Percentiles rank a stretch among this genome's conserved stretches.
Evolutionary conservation across 768 basidiomycete species (phyloP).

Genomic region (Leucocoprinus birnbaumii): DNA sequence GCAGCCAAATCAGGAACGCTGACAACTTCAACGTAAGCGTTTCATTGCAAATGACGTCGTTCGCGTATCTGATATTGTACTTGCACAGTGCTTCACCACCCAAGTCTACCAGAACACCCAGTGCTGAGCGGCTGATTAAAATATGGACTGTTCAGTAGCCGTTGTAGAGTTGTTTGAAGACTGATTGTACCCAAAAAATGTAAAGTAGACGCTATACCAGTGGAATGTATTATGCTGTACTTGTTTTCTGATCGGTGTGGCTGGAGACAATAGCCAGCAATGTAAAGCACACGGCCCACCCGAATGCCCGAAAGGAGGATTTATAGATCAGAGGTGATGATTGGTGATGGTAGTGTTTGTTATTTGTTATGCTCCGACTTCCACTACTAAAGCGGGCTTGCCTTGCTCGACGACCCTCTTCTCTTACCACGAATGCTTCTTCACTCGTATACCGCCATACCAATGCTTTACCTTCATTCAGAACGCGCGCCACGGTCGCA

Average conservation of each 20-base stretch:
- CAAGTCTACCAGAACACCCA: slow-evolving; percentile 39
- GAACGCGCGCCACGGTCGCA: neutral
- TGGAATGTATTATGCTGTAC: neutral
- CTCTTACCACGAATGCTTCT: neutral
- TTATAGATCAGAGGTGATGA: neutral
- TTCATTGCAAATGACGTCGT: neutral
- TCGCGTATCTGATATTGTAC: neutral
- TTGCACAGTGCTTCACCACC: slow-evolving; percentile 39
- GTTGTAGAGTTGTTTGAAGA: neutral
- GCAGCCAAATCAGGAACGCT: slow-evolving; percentile 33
- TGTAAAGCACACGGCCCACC: too few relatives aligned
- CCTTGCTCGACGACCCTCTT: neutral
- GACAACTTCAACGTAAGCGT: slow-evolving; percentile 44
- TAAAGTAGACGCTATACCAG: neutral
- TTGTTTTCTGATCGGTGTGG: neutral
- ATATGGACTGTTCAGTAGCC: neutral
- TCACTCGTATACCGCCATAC: neutral
- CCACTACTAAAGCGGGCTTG: neutral
- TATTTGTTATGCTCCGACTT: slow-evolving; percentile 10
- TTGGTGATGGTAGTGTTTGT: neutral
- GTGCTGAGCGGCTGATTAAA: slow-evolving; percentile 23
- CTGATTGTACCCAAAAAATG: neutral
- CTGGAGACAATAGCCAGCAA: neutral
- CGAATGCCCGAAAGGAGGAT: neutral
- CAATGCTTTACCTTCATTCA: neutral